These are phyloP conservation scores for Lasiodiplodia hormozganensis DNA, from an alignment of 2,329 filamentous ascomycete species.

Conservation along the genomic window DNA sequence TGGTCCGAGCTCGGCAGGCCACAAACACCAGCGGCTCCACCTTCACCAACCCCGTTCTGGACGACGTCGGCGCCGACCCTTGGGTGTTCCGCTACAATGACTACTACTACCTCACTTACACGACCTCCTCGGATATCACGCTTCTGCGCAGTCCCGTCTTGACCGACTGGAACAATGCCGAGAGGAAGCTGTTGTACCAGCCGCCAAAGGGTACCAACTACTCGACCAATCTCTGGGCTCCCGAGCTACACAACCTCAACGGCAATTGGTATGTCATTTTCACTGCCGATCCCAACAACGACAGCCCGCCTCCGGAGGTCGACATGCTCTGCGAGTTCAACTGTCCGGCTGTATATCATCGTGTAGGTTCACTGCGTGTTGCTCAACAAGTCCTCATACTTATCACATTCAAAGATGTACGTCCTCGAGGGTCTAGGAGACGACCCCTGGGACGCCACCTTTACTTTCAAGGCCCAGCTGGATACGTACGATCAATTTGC, in stretches of 20 bases:
- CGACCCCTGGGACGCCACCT: conserved; percentile 55
- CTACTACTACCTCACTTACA: conserved; percentile 49
- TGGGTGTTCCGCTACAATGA: conserved; percentile 4
- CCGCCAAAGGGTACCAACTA: conserved; percentile 52
- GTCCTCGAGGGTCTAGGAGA: conserved; percentile 52
- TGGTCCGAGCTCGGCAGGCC: conserved; percentile 17
- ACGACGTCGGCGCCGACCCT: conserved; percentile 52
- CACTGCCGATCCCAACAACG: conserved; percentile 57
- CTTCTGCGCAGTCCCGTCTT: conserved; percentile 50
- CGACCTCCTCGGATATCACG: conserved; percentile 52
- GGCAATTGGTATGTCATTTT: conserved; percentile 61
- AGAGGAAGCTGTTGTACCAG: conserved; percentile 51
- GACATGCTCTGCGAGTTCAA: conserved; percentile 58
- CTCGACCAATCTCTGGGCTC: conserved; percentile 58
- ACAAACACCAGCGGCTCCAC: conserved; percentile 37
- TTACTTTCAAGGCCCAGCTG: conserved; percentile 54
- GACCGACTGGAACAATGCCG: conserved; percentile 54
- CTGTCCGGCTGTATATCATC: conserved; percentile 59
- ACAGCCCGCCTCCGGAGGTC: conserved; percentile 54
- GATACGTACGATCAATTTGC: conserved; percentile 61
- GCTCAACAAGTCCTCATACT: not conserved
- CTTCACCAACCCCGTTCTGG: conserved; percentile 55
- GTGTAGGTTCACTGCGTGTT: conserved; percentile 41
- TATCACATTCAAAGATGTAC: conserved; percentile 53
- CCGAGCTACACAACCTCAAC: conserved; percentile 57